Evolutionary conservation across 192 early-diverging fungal genomes (phyloP), one percentile per base, ranked within the genome.

Genomic region (Coemansia brasiliensis): DNA sequence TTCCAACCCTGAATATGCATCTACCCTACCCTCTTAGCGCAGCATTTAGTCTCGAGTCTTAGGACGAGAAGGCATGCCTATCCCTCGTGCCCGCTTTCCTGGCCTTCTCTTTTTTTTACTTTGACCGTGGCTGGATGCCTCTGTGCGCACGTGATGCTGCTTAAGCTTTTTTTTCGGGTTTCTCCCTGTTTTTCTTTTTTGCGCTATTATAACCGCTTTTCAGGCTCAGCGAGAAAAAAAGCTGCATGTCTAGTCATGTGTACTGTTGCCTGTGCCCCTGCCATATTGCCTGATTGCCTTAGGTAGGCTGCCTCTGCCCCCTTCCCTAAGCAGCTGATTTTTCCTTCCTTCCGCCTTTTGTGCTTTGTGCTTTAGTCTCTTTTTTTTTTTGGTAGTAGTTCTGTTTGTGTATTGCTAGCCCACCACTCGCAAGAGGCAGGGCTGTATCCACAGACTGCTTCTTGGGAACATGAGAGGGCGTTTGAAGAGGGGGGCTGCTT

Each of bases 161-260:
- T 16, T 42, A 57, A 27, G n/a, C 10, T 6, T 7, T 26, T 17
- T 27, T 56, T 50, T 25, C 7, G 32, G 2, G 2, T 35, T 35
- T 35, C 32, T 35, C 6, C 6, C 32, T 35, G n/a, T n/a, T n/a
- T n/a, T n/a, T n/a, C 13, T n/a, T 42, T 42, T 42, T 5, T 22
- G 9, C n/a, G 25, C 49, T 51, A 12, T 49, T 16, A 22, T 49
- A 49, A 12, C 24, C 44, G 9, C 44, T 49, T 25, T 20, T 22
- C 32, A 35, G 32, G 32, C 32, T 35, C 32, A 35, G n/a, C n/a
- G 32, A 35, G 32, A 35, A 5, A 35, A 35, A 35, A 35, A 3
- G 35, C 20, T 51, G 49, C 49, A 51, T 51, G 49, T 51, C 49
- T 16, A 51, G 45, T 57, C 55, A 57, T 61, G 59, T 51, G 59